A percentile compares a stretch with the other conserved stretches of the same genome.
These are phyloP conservation scores for Helicocarpus griseus DNA, from an alignment of 2,329 filamentous ascomycete genomes.

Conservation along the genomic window DNA sequence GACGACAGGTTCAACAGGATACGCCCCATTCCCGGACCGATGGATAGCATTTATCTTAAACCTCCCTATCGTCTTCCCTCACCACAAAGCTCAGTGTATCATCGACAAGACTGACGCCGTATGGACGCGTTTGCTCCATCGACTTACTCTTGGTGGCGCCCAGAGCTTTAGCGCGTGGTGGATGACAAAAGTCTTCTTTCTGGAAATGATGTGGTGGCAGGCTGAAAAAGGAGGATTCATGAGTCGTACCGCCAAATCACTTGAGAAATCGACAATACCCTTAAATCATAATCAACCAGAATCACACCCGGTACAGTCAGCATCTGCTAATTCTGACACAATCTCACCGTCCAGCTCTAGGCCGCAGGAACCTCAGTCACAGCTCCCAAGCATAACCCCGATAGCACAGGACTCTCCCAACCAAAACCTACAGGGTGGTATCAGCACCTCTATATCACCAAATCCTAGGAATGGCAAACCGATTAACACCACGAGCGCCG, in stretches of 20 bases:
- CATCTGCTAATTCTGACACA: not conserved
- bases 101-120: conserved; percentile 35
- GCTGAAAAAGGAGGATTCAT: conserved; percentile 87
- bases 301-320: not conserved
- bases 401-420: not conserved
- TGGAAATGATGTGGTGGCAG: conserved; percentile 87
- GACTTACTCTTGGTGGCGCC: conserved; percentile 35
- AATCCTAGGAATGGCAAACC: not conserved
- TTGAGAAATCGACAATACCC: conserved; percentile 13
- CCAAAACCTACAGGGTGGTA: not conserved
- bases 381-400: not conserved
- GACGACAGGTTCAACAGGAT: conserved; percentile 27
- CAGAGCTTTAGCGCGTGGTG: conserved; percentile 41
- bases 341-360: not conserved
- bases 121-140: conserved; percentile 36
- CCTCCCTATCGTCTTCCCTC: conserved; percentile 29
- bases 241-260: conserved; percentile 36
- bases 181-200: conserved; percentile 88
- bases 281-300: not conserved
- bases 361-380: not conserved
- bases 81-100: conserved; percentile 36
- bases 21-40: conserved; percentile 39
- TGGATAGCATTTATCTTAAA: conserved; percentile 38
- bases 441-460: not conserved
- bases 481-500: not conserved